Evolutionary conservation across 768 basidiomycete genomes (phyloP).

Genomic region (Russula compacta): DNA sequence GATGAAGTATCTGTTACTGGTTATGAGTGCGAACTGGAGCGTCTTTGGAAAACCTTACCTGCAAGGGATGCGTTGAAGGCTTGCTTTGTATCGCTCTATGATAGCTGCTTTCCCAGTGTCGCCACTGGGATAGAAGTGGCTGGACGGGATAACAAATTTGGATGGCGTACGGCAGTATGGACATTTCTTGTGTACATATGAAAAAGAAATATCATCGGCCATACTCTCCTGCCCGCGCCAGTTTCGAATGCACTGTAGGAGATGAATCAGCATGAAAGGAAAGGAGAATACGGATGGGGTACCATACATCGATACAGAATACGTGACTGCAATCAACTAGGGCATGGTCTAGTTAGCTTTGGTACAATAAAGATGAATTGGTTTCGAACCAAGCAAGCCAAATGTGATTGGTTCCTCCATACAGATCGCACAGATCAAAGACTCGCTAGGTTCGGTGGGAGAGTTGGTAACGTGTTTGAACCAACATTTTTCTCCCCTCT

Average conservation of each 20-base stretch:
- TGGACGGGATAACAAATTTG: conserved; percentile 64
- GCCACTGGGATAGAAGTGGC: conserved; percentile 50
- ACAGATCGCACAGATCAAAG: conserved; percentile 61
- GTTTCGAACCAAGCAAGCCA: conserved; percentile 50
- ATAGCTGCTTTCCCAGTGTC: conserved; percentile 42
- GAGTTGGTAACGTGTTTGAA: conserved; percentile 43
- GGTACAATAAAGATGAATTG: background rate
- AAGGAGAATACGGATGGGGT: background rate
- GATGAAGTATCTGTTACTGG: conserved; percentile 47
- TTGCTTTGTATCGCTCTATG: conserved; percentile 55
- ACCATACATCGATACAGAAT: conserved; percentile 59
- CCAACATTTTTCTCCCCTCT: conserved; percentile 64
- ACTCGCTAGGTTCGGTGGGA: conserved; percentile 24
- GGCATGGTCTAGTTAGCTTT: conserved; percentile 10
- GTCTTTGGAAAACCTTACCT: conserved; percentile 34
- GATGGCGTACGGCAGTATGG: conserved; percentile 66
- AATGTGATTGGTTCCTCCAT: conserved; percentile 62
- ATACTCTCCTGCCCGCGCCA: conserved; percentile 63
- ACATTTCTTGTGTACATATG: conserved; percentile 64
- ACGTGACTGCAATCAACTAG: conserved; percentile 70
- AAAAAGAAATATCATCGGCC: conserved; percentile 39
- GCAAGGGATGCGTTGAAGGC: conserved; percentile 65
- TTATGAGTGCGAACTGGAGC: background rate
- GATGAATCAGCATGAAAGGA: background rate
- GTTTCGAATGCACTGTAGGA: conserved; percentile 58